A percentile compares a stretch with the other conserved stretches of the same genome.
Evolutionary conservation across 2,329 filamentous ascomycete species (phyloP).

Genomic region (Hymenoscyphus fraxineus): DNA sequence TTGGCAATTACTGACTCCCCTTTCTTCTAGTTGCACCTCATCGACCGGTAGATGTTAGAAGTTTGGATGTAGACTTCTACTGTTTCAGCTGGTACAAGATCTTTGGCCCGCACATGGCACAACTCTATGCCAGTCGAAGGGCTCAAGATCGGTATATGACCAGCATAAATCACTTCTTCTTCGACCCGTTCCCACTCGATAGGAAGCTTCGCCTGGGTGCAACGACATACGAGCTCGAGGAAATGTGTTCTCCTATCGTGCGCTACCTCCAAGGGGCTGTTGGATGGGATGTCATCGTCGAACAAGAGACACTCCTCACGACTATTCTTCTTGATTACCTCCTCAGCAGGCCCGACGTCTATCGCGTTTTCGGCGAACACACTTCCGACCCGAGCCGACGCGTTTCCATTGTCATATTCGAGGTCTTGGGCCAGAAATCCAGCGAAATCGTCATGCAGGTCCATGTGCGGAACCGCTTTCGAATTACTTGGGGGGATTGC

Average conservation of each 20-base stretch:
- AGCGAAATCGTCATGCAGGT: conserved; percentile 58
- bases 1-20: too few species aligned
- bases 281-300: conserved; percentile 50
- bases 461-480: conserved; percentile 48
- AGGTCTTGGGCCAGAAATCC: conserved; percentile 53
- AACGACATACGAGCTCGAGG: conserved; percentile 66
- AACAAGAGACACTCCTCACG: conserved; percentile 60
- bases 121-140: conserved; percentile 59
- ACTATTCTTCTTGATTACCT: conserved; percentile 57
- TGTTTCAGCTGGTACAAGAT: conserved; percentile 78
- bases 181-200: conserved; percentile 53
- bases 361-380: conserved; percentile 55
- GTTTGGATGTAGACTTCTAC: conserved; percentile 70
- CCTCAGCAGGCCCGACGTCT: conserved; percentile 44
- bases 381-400: conserved; percentile 45
- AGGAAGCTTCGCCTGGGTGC: conserved; percentile 66
- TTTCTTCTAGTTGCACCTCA: conserved; percentile 54
- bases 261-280: conserved; percentile 51
- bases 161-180: conserved; percentile 58
- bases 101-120: conserved; percentile 70
- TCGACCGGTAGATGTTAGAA: conserved; percentile 63
- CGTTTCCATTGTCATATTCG: conserved; percentile 64
- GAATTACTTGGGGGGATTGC: conserved; percentile 63
- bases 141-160: too few species aligned
- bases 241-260: conserved; percentile 57